Evolutionary conservation across 2,329 filamentous ascomycete species (phyloP).

Genomic region (Stachybotrys chartarum): DNA sequence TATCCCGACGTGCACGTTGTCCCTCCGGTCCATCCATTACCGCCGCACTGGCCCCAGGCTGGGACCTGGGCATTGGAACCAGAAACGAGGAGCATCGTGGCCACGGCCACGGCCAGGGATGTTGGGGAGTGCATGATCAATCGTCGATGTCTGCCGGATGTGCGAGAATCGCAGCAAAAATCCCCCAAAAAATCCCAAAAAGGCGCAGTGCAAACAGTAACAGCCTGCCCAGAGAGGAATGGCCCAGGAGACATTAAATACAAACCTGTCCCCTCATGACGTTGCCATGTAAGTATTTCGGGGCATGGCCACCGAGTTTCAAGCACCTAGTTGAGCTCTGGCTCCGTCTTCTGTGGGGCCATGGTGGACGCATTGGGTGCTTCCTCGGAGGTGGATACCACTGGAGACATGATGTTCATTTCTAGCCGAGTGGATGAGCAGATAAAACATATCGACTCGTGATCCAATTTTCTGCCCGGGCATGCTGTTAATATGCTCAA

Average conservation of each 20-base stretch:
- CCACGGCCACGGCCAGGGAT: neutral
- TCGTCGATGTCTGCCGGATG: neutral
- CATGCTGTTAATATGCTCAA: too few relatives aligned
- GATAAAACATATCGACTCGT: neutral
- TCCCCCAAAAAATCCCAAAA: neutral
- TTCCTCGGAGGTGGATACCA: neutral
- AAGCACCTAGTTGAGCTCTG: neutral
- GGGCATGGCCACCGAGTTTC: neutral
- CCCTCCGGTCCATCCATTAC: conserved; percentile 13
- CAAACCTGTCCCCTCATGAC: neutral
- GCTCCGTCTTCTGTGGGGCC: conserved; percentile 1
- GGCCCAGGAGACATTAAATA: neutral
- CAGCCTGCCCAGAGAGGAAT: neutral
- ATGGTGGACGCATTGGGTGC: neutral
- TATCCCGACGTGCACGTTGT: conserved; percentile 15
- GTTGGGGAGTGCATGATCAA: neutral
- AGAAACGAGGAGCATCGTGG: neutral
- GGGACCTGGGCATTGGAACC: neutral
- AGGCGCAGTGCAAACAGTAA: neutral
- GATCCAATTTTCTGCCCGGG: neutral
- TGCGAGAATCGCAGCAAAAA: neutral
- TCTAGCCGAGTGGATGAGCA: neutral
- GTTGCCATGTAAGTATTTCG: neutral
- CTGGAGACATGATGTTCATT: neutral
- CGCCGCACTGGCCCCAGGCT: conserved; percentile 17